Conservation (phyloP, 1,139 yeast genomes). For the Saccharomyces uvarum region DNA sequence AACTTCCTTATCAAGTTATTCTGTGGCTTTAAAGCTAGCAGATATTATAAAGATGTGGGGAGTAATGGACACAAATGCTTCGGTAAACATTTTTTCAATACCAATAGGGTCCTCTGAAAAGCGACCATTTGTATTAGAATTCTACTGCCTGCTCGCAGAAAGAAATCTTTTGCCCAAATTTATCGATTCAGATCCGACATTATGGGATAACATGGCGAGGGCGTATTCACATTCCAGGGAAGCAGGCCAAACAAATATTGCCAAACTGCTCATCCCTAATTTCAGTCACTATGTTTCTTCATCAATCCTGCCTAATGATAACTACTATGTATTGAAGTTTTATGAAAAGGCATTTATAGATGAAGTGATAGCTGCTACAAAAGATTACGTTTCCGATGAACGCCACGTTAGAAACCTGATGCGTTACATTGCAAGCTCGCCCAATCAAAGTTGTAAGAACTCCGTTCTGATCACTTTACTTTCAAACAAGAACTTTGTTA, state of each 20-base stretch:
- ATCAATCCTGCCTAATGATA: background rate
- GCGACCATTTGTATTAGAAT: background rate
- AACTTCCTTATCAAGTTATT: background rate
- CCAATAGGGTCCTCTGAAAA: slow-evolving; percentile 1
- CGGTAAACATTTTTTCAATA: background rate
- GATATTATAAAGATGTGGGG: background rate
- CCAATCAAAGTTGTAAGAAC: slow-evolving; percentile 19
- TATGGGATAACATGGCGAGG: background rate
- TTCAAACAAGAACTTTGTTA: slow-evolving; percentile 16
- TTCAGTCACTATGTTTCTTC: background rate
- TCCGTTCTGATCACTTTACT: slow-evolving; percentile 17
- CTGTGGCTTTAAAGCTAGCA: background rate
- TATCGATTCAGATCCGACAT: background rate
- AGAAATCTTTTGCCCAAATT: background rate
- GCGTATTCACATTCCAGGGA: background rate
- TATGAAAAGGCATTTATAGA: slow-evolving; percentile 1
- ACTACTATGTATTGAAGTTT: background rate
- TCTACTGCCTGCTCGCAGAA: slow-evolving; percentile 10
- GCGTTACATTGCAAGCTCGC: slow-evolving; percentile 22
- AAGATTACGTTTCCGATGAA: background rate
- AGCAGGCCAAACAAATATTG: background rate
- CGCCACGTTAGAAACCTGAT: background rate
- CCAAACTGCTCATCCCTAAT: background rate
- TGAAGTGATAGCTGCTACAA: background rate
- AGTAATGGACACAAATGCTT: background rate